Percentiles rank a stretch among this genome's conserved stretches.
Evolutionary conservation across 2,329 filamentous ascomycete species (phyloP).

Genomic region (Scedosporium dehoogii): DNA sequence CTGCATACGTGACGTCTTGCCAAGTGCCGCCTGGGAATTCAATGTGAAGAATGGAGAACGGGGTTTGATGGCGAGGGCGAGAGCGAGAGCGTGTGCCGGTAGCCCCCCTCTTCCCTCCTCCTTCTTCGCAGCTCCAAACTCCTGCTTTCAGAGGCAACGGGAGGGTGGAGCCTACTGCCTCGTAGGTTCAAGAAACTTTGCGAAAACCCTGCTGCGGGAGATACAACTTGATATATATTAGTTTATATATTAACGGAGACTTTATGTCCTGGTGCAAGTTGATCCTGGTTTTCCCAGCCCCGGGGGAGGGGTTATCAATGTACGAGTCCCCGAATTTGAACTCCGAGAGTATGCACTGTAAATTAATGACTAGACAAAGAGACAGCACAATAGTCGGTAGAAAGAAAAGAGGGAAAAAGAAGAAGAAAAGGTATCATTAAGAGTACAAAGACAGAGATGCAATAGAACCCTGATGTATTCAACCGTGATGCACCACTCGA

Average conservation of each 20-base stretch:
- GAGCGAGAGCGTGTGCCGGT: background rate
- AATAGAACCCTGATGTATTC: background rate
- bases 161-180: too few species aligned
- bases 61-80: background rate
- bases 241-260: background rate
- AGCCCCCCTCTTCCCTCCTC: too few species aligned
- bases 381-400: background rate
- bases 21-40: slow-evolving; percentile 1
- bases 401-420: background rate
- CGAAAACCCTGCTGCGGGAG: background rate
- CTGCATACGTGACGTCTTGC: background rate
- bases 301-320: background rate
- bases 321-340: background rate
- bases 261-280: background rate
- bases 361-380: background rate
- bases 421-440: background rate
- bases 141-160: too few species aligned
- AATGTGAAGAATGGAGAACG: background rate
- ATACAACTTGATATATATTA: background rate
- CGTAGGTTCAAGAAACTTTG: too few species aligned
- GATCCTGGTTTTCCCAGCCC: background rate
- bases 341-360: background rate
- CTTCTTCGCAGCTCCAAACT: too few species aligned
- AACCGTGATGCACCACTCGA: background rate
- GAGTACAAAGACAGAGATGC: background rate